Conservation (phyloP, 2,329 filamentous ascomycete species). For the Ophiostoma australiae region DNA sequence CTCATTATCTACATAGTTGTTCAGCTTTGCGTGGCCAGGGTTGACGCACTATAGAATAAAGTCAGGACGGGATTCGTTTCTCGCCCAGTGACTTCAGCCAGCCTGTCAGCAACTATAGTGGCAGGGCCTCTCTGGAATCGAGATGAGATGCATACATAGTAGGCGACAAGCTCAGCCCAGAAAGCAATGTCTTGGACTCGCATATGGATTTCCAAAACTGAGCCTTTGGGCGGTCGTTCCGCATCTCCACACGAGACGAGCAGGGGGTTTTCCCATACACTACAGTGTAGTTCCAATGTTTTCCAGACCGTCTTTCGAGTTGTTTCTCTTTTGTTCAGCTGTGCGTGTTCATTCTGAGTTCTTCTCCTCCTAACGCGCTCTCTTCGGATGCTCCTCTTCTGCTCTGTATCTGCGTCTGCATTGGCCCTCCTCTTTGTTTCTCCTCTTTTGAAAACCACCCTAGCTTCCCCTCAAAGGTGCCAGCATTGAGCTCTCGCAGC, state of each 20-base stretch:
- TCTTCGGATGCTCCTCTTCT: neutral
- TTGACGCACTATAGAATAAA: neutral
- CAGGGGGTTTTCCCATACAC: neutral
- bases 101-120: too few relatives aligned
- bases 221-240: constrained; percentile 5
- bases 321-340: neutral
- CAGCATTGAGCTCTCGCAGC: neutral
- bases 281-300: neutral
- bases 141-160: neutral
- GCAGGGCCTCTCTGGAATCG: neutral
- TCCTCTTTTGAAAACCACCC: neutral
- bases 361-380: neutral
- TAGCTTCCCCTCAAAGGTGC: neutral
- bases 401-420: neutral
- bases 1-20: neutral
- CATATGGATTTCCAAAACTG: neutral
- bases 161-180: neutral
- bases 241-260: neutral
- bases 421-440: neutral
- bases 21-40: neutral
- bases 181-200: neutral
- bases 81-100: neutral
- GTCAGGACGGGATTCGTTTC: neutral
- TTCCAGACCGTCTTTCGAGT: constrained; percentile 9
- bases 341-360: neutral